A percentile compares a stretch with the other conserved stretches of the same genome.
phyloP scores from a whole-genome alignment of 306 rosid genomes.

The Rosa rugosa region DNA sequence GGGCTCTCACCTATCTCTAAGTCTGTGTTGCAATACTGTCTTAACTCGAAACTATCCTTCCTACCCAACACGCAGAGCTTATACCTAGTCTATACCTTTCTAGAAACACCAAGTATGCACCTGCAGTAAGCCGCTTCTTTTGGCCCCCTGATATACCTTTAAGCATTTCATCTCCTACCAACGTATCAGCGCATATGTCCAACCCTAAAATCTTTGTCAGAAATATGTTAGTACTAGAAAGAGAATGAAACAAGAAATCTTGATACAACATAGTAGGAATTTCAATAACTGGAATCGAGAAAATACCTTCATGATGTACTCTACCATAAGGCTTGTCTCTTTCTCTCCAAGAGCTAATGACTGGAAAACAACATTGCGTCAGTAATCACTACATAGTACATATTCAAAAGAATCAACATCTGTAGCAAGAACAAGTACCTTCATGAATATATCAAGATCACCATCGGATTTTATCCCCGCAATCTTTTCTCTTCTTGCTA shows the following conservation, averaged over 20 bases:
- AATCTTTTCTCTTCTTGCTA: slow-evolving; percentile 94
- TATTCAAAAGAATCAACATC: slow-evolving; percentile 4
- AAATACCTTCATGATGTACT: slow-evolving; percentile 95
- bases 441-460: slow-evolving; percentile 98
- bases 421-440: slow-evolving; percentile 45
- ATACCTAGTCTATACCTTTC: too few relatives aligned
- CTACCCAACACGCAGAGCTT: too few relatives aligned
- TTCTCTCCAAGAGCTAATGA: slow-evolving; percentile 90
- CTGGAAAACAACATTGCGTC: slow-evolving; percentile 39
- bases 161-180: slow-evolving; percentile 99
- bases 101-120: slow-evolving; percentile 32
- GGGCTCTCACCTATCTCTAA: too few relatives aligned
- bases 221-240: slow-evolving; percentile 52
- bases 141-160: slow-evolving; percentile 99
- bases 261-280: background rate
- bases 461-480: slow-evolving; percentile 90
- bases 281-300: slow-evolving; percentile 10
- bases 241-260: background rate
- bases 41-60: too few relatives aligned
- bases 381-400: background rate
- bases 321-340: slow-evolving; percentile 81
- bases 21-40: too few relatives aligned
- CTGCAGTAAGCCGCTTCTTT: slow-evolving; percentile 99
- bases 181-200: slow-evolving; percentile 97
- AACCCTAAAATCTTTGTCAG: slow-evolving; percentile 96